phyloP scores from a whole-genome alignment of 1,284 basidiomycete genomes.

The Irpex sp. region DNA sequence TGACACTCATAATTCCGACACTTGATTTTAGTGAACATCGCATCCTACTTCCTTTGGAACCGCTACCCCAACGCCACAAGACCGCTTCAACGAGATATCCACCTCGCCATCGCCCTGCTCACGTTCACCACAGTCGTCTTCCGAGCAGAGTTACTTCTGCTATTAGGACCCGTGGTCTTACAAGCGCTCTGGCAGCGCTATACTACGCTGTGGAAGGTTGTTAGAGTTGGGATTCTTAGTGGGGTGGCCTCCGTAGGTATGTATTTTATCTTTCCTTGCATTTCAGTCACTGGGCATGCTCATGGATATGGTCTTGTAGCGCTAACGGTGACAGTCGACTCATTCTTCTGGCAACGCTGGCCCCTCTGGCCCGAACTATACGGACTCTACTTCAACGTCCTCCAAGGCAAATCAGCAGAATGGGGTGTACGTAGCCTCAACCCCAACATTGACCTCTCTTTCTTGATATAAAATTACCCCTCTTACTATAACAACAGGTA shows the following conservation, averaged over 20 bases:
- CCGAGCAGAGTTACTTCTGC: constrained; percentile 75
- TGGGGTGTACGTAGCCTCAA: constrained; percentile 97
- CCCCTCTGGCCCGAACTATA: constrained; percentile 87
- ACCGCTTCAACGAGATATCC: constrained; percentile 34
- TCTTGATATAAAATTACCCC: no score
- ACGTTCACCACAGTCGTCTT: constrained; percentile 73
- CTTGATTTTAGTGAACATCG: constrained; percentile 54
- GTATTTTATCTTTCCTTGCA: constrained; percentile 21
- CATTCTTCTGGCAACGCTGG: constrained; percentile 78
- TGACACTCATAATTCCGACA: no score
- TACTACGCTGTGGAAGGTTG: constrained; percentile 40
- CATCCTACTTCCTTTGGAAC: constrained; percentile 53
- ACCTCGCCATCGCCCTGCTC: constrained; percentile 46
- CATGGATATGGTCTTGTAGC: no score
- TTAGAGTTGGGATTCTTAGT: constrained; percentile 52
- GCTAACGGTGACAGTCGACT: constrained; percentile 70
- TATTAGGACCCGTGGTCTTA: constrained; percentile 62
- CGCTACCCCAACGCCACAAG: constrained; percentile 38
- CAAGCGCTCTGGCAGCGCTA: constrained; percentile 48
- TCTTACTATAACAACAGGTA: constrained; percentile 41
- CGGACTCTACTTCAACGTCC: constrained; percentile 83
- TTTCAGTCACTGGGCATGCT: no score
- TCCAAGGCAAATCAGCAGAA: constrained; percentile 80
- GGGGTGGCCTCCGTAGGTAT: constrained; percentile 57
- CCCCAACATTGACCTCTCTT: no score